Conservation (phyloP, 768 basidiomycete genomes). For the Harrya chromipes region DNA sequence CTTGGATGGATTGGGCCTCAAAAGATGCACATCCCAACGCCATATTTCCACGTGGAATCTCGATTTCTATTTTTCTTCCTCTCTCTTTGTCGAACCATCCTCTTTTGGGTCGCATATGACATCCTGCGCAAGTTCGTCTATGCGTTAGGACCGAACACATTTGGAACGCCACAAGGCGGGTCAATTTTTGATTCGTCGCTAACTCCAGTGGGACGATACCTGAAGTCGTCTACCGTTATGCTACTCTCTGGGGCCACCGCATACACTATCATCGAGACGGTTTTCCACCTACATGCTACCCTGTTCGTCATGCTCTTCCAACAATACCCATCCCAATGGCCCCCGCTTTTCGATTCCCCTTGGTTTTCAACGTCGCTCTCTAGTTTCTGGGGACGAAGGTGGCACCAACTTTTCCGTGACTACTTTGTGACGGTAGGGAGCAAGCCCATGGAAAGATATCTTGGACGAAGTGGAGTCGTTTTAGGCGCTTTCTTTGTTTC, state of each 20-base stretch:
- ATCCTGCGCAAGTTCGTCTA: neutral
- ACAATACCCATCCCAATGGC: conserved; percentile 56
- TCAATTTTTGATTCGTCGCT: conserved; percentile 37
- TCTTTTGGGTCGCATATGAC: conserved; percentile 9
- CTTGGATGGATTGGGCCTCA: conserved; percentile 26
- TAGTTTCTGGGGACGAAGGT: conserved; percentile 60
- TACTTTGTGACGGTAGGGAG: conserved; percentile 52
- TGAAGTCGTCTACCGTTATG: conserved; percentile 44
- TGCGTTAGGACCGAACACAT: conserved; percentile 38
- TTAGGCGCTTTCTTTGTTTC: conserved; percentile 61
- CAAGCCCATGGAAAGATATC: conserved; percentile 37
- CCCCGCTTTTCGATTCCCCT: conserved; percentile 57
- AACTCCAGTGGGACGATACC: conserved; percentile 32
- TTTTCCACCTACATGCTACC: conserved; percentile 42
- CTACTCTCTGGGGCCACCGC: conserved; percentile 42
- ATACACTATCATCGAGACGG: conserved; percentile 43
- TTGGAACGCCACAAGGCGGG: conserved; percentile 34
- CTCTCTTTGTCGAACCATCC: conserved; percentile 9
- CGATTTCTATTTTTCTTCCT: conserved; percentile 14
- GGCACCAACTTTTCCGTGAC: conserved; percentile 69
- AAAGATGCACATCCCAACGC: conserved; percentile 11
- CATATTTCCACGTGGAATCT: conserved; percentile 19
- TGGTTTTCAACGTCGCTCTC: conserved; percentile 56
- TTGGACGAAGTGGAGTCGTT: conserved; percentile 49
- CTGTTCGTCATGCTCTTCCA: conserved; percentile 44